A percentile compares a stretch with the other conserved stretches of the same genome.
These are phyloP conservation scores for Cryphonectria radicalis DNA, from an alignment of 2,329 filamentous ascomycete species.

Conservation along the genomic window DNA sequence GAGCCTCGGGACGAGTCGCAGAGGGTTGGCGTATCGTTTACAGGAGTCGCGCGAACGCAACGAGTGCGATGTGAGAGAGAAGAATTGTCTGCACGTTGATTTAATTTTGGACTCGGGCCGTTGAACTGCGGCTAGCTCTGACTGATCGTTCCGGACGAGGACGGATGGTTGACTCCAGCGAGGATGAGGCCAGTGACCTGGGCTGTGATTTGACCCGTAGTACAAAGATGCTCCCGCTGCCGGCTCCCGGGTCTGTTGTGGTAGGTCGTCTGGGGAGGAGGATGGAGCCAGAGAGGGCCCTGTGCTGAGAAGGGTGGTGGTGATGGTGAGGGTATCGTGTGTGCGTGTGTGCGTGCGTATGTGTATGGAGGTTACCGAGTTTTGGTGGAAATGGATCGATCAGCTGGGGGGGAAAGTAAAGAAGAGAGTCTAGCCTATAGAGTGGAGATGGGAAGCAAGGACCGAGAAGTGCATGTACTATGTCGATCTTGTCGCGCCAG, in stretches of 20 bases:
- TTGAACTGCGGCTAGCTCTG: neutral
- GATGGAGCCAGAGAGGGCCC: neutral
- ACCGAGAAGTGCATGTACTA: constrained; percentile 1
- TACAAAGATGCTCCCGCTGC: constrained; percentile 2
- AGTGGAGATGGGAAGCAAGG: neutral
- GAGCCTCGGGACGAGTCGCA: neutral
- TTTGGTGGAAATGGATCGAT: neutral
- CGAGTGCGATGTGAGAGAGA: neutral
- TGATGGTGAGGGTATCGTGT: neutral
- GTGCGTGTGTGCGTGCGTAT: neutral
- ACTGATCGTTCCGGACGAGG: neutral
- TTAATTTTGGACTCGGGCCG: neutral
- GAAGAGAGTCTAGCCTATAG: neutral
- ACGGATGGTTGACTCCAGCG: neutral
- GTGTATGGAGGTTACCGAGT: neutral
- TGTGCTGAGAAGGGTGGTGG: neutral
- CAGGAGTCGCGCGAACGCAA: neutral
- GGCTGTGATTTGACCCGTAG: neutral
- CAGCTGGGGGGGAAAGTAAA: neutral
- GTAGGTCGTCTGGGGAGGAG: neutral
- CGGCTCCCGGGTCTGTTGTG: neutral
- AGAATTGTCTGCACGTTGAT: neutral
- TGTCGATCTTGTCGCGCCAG: neutral
- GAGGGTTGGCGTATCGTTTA: neutral
- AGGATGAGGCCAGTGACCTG: neutral